phyloP scores from a whole-genome alignment of 1,284 basidiomycete genomes.

The Tilletia horrida region DNA sequence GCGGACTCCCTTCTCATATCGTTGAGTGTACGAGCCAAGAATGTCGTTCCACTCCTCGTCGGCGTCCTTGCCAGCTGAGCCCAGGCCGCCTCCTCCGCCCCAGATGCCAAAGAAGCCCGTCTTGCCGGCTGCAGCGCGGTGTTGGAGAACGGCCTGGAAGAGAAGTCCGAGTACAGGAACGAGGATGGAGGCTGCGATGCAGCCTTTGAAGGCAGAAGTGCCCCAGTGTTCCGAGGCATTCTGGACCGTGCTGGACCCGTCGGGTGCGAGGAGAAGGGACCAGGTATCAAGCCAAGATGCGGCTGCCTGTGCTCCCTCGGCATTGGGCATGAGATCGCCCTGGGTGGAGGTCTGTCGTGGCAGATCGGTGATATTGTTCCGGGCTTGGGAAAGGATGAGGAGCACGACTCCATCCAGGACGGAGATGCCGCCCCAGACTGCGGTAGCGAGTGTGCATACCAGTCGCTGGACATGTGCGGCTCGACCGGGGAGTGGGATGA shows the following conservation, averaged over 20 bases:
- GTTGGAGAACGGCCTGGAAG: slow-evolving; percentile 42
- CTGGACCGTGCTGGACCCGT: slow-evolving; percentile 24
- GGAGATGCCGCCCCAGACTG: slow-evolving; percentile 37
- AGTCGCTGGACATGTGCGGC: slow-evolving; percentile 31
- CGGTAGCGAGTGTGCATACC: slow-evolving; percentile 42
- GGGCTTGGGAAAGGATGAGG: slow-evolving; percentile 30
- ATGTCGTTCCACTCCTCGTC: slow-evolving; percentile 47
- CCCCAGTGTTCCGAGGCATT: slow-evolving; percentile 38
- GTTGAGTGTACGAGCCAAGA: slow-evolving; percentile 37
- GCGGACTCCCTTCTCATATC: slow-evolving; percentile 27
- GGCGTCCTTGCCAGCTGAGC: slow-evolving; percentile 28
- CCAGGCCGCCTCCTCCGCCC: slow-evolving; percentile 6
- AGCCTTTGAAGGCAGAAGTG: slow-evolving; percentile 41
- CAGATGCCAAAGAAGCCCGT: background rate
- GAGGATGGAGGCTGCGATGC: slow-evolving; percentile 42
- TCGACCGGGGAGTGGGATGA: slow-evolving; percentile 28
- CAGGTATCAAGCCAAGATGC: slow-evolving; percentile 43
- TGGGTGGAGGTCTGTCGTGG: background rate
- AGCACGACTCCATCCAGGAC: slow-evolving; percentile 45
- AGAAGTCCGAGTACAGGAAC: slow-evolving; percentile 32
- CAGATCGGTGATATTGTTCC: background rate
- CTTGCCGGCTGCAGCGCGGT: slow-evolving; percentile 26
- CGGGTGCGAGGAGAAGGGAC: slow-evolving; percentile 36
- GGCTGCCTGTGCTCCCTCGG: slow-evolving; percentile 22
- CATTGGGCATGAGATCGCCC: background rate